A percentile compares a stretch with the other conserved stretches of the same genome.
phyloP scores from a whole-genome alignment of 1,284 basidiomycete genomes.

The Meira nashicola region DNA sequence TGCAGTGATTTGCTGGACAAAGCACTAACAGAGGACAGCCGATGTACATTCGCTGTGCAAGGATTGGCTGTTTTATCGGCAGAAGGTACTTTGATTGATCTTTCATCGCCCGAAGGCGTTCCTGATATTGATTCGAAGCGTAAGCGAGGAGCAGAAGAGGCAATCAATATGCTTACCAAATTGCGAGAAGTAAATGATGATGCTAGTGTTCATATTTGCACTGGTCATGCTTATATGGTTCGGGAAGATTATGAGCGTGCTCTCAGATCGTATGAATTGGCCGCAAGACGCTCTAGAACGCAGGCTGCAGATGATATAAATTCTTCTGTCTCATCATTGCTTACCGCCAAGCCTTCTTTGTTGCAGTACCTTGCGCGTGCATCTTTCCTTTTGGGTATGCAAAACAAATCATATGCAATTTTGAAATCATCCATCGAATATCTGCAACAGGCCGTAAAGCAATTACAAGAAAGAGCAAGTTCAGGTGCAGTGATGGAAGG shows the following conservation, averaged over 20 bases:
- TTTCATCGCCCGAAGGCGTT: neutral
- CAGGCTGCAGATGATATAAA: neutral
- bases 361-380: slow-evolving; percentile 46
- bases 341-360: slow-evolving; percentile 24
- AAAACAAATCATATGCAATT: slow-evolving; percentile 28
- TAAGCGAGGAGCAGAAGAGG: slow-evolving; percentile 40
- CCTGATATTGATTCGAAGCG: slow-evolving; percentile 7
- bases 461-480: slow-evolving; percentile 13
- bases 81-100: slow-evolving; percentile 45
- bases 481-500: slow-evolving; percentile 16
- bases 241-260: slow-evolving; percentile 48
- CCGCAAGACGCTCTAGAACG: slow-evolving; percentile 11
- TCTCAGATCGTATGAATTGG: slow-evolving; percentile 46
- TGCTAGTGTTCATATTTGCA: slow-evolving; percentile 47
- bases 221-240: slow-evolving; percentile 50
- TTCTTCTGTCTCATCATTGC: neutral
- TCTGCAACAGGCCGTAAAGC: slow-evolving; percentile 25
- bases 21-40: slow-evolving; percentile 35
- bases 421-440: slow-evolving; percentile 34
- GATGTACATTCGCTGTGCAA: slow-evolving; percentile 49
- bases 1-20: slow-evolving; percentile 50
- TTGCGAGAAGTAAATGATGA: slow-evolving; percentile 49
- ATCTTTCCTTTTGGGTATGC: slow-evolving; percentile 44
- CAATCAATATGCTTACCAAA: slow-evolving; percentile 42
- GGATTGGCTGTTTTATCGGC: slow-evolving; percentile 48